phyloP scores from a whole-genome alignment of 352 stramenopile species.

The Globisporangium takayamanum region DNA sequence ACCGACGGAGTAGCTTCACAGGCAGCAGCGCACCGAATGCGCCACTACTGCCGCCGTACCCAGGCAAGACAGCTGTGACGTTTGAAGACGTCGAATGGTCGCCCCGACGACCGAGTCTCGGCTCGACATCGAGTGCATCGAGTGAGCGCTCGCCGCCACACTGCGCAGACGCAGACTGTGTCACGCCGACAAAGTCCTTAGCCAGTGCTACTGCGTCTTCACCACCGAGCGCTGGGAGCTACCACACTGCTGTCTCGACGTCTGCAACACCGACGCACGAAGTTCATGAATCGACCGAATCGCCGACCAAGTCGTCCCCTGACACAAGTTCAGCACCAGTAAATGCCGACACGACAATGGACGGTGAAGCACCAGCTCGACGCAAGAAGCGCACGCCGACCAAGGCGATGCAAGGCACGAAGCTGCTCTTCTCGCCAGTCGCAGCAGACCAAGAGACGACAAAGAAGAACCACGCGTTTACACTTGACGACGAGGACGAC shows the following conservation, averaged over 20 bases:
- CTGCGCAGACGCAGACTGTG: background rate
- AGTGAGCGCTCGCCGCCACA: slow-evolving; percentile 3
- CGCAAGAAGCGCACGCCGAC: slow-evolving; percentile 15
- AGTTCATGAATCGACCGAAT: background rate
- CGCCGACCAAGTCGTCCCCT: background rate
- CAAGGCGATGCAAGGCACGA: slow-evolving; percentile 24
- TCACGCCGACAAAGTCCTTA: slow-evolving; percentile 2
- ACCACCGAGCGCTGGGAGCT: slow-evolving; percentile 1
- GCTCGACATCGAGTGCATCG: slow-evolving; percentile 1
- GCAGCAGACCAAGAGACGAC: slow-evolving; percentile 20
- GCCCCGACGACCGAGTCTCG: slow-evolving; percentile 2
- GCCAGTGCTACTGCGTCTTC: background rate
- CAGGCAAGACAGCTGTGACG: background rate
- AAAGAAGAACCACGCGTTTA: slow-evolving; percentile 8
- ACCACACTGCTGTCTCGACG: background rate
- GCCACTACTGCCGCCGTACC: background rate
- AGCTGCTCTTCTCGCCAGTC: slow-evolving; percentile 38
- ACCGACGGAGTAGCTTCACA: slow-evolving; percentile 19
- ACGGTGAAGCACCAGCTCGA: background rate
- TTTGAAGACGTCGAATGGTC: slow-evolving; percentile 13
- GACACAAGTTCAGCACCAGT: too few species aligned
- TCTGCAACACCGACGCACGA: background rate
- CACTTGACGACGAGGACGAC: too few species aligned
- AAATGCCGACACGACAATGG: too few species aligned
- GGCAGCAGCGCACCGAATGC: background rate